These are phyloP conservation scores for Pseudogymnoascus sp. DNA, from an alignment of 2,329 filamentous ascomycete genomes.

Conservation along the genomic window DNA sequence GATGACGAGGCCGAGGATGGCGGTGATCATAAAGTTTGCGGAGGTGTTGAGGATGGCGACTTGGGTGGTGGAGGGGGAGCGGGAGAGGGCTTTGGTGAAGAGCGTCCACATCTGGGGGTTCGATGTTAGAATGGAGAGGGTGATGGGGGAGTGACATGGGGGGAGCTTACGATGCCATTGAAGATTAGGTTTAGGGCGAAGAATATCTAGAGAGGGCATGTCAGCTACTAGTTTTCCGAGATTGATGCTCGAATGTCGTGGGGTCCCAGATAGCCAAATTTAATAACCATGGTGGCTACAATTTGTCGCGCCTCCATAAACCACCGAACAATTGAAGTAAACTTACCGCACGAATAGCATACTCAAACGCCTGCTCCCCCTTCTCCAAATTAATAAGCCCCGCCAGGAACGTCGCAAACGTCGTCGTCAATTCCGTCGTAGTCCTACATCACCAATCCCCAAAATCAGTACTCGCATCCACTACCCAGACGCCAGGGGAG, in stretches of 20 bases:
- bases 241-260: background rate
- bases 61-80: conserved; percentile 67
- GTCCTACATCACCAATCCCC: conserved; percentile 32
- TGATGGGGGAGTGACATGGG: background rate
- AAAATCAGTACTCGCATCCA: background rate
- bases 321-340: background rate
- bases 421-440: conserved; percentile 48
- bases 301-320: background rate
- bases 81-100: conserved; percentile 70
- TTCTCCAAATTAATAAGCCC: conserved; percentile 37
- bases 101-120: conserved; percentile 65
- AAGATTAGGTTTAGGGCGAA: conserved; percentile 69
- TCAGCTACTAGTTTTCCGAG: background rate
- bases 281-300: background rate
- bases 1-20: conserved; percentile 60
- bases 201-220: conserved; percentile 41
- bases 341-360: conserved; percentile 43
- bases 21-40: conserved; percentile 73
- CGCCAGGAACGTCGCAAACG: conserved; percentile 41
- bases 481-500: background rate
- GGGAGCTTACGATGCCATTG: conserved; percentile 55
- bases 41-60: conserved; percentile 79
- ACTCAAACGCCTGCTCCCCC: conserved; percentile 41
- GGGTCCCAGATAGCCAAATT: background rate
- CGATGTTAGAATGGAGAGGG: background rate